A percentile compares a stretch with the other conserved stretches of the same genome.
These are phyloP conservation scores for Vitis hybrid DNA, from an alignment of 177 flowering plant species.

Conservation along the genomic window DNA sequence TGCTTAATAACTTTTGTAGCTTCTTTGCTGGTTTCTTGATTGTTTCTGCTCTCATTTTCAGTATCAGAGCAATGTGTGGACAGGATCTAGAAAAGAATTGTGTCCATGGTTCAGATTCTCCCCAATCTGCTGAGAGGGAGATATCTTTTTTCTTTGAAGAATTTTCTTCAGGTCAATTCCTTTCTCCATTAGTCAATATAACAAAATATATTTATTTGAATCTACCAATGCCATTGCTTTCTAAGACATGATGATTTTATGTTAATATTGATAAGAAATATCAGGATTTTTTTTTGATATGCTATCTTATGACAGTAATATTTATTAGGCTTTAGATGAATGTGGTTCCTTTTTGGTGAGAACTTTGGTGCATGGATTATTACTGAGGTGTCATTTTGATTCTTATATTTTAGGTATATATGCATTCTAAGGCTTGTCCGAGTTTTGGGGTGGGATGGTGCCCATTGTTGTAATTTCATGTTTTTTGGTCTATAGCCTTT, in stretches of 20 bases:
- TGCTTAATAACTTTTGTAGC: background rate
- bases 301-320: background rate
- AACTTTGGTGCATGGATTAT: no score
- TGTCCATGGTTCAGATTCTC: slow-evolving; percentile 93
- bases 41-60: slow-evolving; percentile 26
- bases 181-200: background rate
- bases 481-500: no score
- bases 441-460: no score
- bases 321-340: background rate
- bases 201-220: background rate
- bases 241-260: background rate
- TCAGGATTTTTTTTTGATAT: background rate
- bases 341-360: background rate
- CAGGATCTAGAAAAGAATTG: slow-evolving; percentile 62
- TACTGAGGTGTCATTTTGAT: no score
- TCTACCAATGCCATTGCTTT: background rate
- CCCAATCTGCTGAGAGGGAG: slow-evolving; percentile 70
- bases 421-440: no score
- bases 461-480: no score
- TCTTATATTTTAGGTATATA: no score
- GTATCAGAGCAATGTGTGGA: slow-evolving; percentile 92
- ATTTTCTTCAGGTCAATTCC: slow-evolving; percentile 37
- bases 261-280: no score
- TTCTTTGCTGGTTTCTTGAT: background rate
- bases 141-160: slow-evolving; percentile 72